A percentile compares a stretch with the other conserved stretches of the same genome.
phyloP scores from a whole-genome alignment of 1,284 basidiomycete genomes.

The Rhodofomes roseus region DNA sequence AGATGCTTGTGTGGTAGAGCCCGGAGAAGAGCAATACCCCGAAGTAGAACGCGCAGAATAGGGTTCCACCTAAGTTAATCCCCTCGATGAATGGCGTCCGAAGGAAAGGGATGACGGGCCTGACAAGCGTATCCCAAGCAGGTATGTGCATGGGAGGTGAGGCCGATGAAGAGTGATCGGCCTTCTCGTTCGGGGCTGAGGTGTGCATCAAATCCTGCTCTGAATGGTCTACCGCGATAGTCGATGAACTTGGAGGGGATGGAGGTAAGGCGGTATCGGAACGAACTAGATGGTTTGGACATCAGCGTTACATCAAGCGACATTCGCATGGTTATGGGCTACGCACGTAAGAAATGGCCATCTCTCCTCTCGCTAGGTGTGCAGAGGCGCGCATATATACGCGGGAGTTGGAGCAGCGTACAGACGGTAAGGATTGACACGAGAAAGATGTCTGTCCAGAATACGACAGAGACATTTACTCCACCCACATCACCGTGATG shows the following conservation, averaged over 20 bases:
- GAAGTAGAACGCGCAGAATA: conserved; percentile 47
- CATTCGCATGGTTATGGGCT: not conserved
- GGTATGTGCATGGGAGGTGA: not conserved
- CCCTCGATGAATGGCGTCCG: not conserved
- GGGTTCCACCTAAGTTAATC: conserved; percentile 32
- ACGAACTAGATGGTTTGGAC: not conserved
- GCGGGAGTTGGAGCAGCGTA: conserved; percentile 1
- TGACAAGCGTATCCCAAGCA: not conserved
- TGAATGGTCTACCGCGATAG: not conserved
- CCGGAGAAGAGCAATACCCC: conserved; percentile 44
- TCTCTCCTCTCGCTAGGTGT: not conserved
- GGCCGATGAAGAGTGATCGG: not conserved
- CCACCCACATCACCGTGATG: not conserved
- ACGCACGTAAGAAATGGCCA: conserved; percentile 7
- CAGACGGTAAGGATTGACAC: conserved; percentile 6
- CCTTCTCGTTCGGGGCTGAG: not conserved
- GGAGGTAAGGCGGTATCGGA: not conserved
- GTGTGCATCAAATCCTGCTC: not conserved
- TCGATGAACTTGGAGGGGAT: not conserved
- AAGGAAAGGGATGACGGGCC: not conserved
- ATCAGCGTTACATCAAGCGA: not conserved
- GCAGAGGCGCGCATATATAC: conserved; percentile 2
- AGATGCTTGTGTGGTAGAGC: conserved; percentile 50
- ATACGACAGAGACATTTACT: conserved; percentile 9
- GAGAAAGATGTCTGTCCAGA: conserved; percentile 11